Evolutionary conservation across 2,329 filamentous ascomycete genomes (phyloP).

Genomic region (Claviceps digitariae): DNA sequence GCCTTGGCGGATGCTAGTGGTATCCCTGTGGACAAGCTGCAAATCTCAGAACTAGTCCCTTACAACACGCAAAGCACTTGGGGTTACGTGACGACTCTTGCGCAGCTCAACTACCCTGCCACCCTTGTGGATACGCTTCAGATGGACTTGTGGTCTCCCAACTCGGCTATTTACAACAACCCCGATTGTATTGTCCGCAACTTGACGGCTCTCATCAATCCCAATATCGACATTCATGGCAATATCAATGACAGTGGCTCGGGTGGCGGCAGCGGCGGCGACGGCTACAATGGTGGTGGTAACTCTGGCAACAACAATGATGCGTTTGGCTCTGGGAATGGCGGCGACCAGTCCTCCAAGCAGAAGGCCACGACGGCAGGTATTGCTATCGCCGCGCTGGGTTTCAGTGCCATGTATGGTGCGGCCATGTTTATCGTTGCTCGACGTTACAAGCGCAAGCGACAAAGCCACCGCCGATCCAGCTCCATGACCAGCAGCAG

Average conservation of each 20-base stretch:
- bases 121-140: conserved; percentile 54
- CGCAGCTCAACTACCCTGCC: conserved; percentile 54
- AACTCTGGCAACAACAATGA: conserved; percentile 23
- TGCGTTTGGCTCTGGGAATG: conserved; percentile 27
- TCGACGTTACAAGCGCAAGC: conserved; percentile 78
- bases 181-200: conserved; percentile 50
- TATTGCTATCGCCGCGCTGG: conserved; percentile 64
- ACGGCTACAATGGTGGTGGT: conserved; percentile 19
- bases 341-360: conserved; percentile 40
- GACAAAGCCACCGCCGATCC: conserved; percentile 59
- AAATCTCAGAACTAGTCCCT: conserved; percentile 60
- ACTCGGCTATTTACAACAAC: conserved; percentile 64
- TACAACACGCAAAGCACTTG: conserved; percentile 56
- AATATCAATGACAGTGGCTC: conserved; percentile 25
- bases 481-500: conserved; percentile 57
- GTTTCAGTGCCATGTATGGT: conserved; percentile 74
- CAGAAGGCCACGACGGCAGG: conserved; percentile 49
- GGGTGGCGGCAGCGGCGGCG: conserved; percentile 13
- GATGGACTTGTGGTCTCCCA: conserved; percentile 56
- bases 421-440: conserved; percentile 91
- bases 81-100: conserved; percentile 71
- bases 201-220: conserved; percentile 71
- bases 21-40: conserved; percentile 40
- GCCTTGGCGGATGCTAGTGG: conserved; percentile 54
- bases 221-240: conserved; percentile 43